Evolutionary conservation across 2,329 filamentous ascomycete genomes (phyloP), one percentile per base, ranked within the genome.

Genomic region (Colletotrichum endophyticum): DNA sequence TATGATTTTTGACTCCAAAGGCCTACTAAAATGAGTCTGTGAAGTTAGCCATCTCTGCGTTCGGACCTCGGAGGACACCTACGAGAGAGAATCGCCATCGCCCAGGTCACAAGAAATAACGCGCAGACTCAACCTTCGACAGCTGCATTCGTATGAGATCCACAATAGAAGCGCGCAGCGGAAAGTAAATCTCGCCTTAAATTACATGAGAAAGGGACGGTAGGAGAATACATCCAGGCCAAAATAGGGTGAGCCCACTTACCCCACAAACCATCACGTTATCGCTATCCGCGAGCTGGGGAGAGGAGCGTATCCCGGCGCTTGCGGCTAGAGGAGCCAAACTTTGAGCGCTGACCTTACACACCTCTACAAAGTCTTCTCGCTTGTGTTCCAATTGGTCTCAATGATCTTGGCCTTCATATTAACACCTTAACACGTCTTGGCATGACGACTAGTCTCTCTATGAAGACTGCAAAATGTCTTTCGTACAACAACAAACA

Each of bases 31-130:
- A n/a, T 12, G 39, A 49, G 39, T n/a, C 39, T 11, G 9, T 1
- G 19, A n/a, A n/a, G 4, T n/a, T n/a, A 0, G 19, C 39, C 19
- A 49, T n/a, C 8, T 49, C 19, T 12, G 0, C 2, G 2, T 1
- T 49, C 0, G 9, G 19, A 19, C 9, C 9, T 0, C 19, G 8
- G 19, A n/a, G 9, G 19, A n/a, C 19, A 12, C 0, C 6, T n/a
- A 5, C 1, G 6, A 22, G 5, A 22, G 19, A n/a, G 3, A 49
- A 12, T 49, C 44, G 19, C 19, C 7, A 49, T 12, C n/a, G n/a
- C 44, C 1, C 44, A 11, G 9, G 19, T 22, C 9, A n/a, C 9
- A n/a, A 3, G 19, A 49, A n/a, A 49, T 22, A 11, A 22, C 5
- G 19, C 39, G 19, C 11, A 49, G 44, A 49, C 9, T 49, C 19